Evolutionary conservation across 2,329 filamentous ascomycete genomes (phyloP).

Genomic region (Nectriaceae sp.): DNA sequence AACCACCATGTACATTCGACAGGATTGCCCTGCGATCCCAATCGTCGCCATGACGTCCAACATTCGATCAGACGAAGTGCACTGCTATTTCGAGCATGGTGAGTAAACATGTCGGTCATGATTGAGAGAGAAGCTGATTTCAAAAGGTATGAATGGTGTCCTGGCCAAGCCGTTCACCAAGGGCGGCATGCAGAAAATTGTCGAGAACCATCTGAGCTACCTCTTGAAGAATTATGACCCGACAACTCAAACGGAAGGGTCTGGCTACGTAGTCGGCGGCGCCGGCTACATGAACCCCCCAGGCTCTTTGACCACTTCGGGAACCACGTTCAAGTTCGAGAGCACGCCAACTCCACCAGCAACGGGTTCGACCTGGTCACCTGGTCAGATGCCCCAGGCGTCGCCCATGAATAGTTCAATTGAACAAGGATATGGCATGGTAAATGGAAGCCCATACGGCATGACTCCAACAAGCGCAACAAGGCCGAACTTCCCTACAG

Average conservation of each 20-base stretch:
- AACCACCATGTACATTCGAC: slow-evolving; percentile 88
- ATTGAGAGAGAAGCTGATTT: slow-evolving; percentile 9
- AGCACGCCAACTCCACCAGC: slow-evolving; percentile 57
- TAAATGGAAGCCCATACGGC: slow-evolving; percentile 41
- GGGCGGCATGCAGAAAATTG: slow-evolving; percentile 78
- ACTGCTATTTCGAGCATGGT: slow-evolving; percentile 97
- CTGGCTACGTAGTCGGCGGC: slow-evolving; percentile 35
- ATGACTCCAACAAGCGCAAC: slow-evolving; percentile 35
- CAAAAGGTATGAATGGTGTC: slow-evolving; percentile 93
- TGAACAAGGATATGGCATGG: slow-evolving; percentile 49
- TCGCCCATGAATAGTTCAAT: slow-evolving; percentile 45
- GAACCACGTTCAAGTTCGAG: slow-evolving; percentile 49
- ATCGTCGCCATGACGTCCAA: slow-evolving; percentile 99
- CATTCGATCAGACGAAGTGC: slow-evolving; percentile 93
- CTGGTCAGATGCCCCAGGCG: slow-evolving; percentile 52
- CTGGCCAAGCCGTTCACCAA: slow-evolving; percentile 95
- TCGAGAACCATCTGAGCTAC: slow-evolving; percentile 87
- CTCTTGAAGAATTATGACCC: slow-evolving; percentile 67
- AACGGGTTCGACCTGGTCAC: slow-evolving; percentile 52
- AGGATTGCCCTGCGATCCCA: slow-evolving; percentile 78
- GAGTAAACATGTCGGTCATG: slow-evolving; percentile 38
- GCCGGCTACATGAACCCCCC: slow-evolving; percentile 38
- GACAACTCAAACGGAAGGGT: slow-evolving; percentile 40
- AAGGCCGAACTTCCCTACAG: slow-evolving; percentile 27
- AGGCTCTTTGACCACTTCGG: slow-evolving; percentile 26